Evolutionary conservation across 805 yeast genomes (phyloP).

Genomic region (Monosporozyma aerobia): DNA sequence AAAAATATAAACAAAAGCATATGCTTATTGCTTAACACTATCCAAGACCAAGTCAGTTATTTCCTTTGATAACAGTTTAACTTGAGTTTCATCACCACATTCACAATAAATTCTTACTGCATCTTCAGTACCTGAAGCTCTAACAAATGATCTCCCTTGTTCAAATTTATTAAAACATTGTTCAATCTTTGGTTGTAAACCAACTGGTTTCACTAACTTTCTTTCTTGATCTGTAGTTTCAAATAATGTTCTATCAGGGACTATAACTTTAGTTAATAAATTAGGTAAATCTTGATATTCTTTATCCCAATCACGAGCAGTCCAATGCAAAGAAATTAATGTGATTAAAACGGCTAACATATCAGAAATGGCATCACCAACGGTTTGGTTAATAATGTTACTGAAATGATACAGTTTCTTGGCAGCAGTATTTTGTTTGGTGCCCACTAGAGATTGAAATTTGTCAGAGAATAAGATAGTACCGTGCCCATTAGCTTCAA

Average conservation of each 20-base stretch:
- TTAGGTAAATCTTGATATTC: conserved; percentile 84
- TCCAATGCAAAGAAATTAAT: conserved; percentile 43
- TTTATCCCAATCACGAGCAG: conserved; percentile 64
- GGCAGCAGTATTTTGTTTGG: conserved; percentile 31
- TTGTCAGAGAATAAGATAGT: conserved; percentile 72
- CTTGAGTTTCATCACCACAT: conserved; percentile 47
- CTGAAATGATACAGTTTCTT: conserved; percentile 51
- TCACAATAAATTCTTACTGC: conserved; percentile 95
- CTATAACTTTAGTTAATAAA: conserved; percentile 68
- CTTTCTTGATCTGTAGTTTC: conserved; percentile 89
- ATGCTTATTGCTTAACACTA: not conserved
- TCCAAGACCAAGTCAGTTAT: conserved; percentile 32
- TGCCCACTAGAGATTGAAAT: conserved; percentile 34
- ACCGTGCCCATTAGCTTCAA: conserved; percentile 99
- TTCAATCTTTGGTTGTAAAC: conserved; percentile 69
- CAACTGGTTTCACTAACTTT: conserved; percentile 62
- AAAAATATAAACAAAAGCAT: not conserved
- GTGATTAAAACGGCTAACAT: conserved; percentile 67
- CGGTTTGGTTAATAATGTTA: conserved; percentile 83
- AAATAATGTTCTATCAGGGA: conserved; percentile 70
- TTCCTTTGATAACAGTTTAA: conserved; percentile 36
- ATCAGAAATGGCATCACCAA: conserved; percentile 98
- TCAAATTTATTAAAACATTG: conserved; percentile 43
- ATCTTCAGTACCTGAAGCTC: conserved; percentile 97
- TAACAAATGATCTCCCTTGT: conserved; percentile 78